Percentiles rank a stretch among this genome's conserved stretches.
Evolutionary conservation across 2,329 filamentous ascomycete genomes (phyloP).

Genomic region (Curvularia eragrostidis): DNA sequence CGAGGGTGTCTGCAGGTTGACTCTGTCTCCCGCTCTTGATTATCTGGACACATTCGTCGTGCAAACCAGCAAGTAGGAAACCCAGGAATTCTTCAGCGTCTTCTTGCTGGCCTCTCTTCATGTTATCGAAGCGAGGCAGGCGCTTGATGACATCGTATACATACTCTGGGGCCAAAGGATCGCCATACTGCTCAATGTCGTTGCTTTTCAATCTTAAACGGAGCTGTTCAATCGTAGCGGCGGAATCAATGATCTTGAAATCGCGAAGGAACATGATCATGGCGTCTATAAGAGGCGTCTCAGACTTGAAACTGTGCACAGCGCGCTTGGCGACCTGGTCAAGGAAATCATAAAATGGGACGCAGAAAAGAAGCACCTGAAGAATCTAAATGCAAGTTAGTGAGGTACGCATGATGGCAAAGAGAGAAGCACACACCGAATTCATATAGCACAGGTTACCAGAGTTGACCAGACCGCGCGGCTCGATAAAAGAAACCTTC

Average conservation of each 20-base stretch:
- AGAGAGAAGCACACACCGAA: slow-evolving; percentile 69
- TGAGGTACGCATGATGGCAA: background rate
- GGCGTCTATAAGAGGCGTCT: slow-evolving; percentile 90
- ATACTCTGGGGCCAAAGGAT: slow-evolving; percentile 90
- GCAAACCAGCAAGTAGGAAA: slow-evolving; percentile 88
- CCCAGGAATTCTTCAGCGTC: slow-evolving; percentile 97
- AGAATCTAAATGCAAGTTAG: slow-evolving; percentile 70
- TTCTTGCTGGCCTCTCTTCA: slow-evolving; percentile 96
- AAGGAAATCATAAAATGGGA: slow-evolving; percentile 92
- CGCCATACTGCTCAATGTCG: slow-evolving; percentile 88
- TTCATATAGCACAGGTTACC: slow-evolving; percentile 99
- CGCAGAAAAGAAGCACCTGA: slow-evolving; percentile 92
- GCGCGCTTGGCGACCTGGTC: slow-evolving; percentile 85
- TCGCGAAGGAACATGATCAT: slow-evolving; percentile 98
- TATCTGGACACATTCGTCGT: slow-evolving; percentile 86
- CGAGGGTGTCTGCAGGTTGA: slow-evolving; percentile 34
- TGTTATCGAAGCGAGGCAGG: slow-evolving; percentile 85
- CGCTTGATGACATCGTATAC: slow-evolving; percentile 92
- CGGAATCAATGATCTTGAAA: slow-evolving; percentile 85
- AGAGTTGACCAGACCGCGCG: slow-evolving; percentile 91
- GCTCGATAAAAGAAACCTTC: slow-evolving; percentile 84
- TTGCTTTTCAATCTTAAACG: slow-evolving; percentile 76
- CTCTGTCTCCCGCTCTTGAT: slow-evolving; percentile 63
- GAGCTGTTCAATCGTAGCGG: slow-evolving; percentile 74
- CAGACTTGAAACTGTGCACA: slow-evolving; percentile 90